phyloP scores from a whole-genome alignment of 768 basidiomycete genomes.

The Chiua virens region DNA sequence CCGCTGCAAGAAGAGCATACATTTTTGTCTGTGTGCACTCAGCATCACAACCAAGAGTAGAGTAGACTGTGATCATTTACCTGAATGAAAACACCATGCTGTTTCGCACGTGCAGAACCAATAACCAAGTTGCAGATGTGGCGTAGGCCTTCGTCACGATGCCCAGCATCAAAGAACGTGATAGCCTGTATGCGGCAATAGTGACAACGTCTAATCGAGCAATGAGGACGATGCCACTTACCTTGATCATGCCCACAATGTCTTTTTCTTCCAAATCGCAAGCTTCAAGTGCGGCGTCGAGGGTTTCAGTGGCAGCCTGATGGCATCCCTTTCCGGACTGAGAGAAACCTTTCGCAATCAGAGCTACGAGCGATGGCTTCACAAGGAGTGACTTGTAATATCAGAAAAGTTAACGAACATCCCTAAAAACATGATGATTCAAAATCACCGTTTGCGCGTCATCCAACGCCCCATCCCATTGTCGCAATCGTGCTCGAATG shows the following conservation, averaged over 20 bases:
- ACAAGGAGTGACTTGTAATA: constrained; percentile 5
- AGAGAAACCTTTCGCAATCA: constrained; percentile 7
- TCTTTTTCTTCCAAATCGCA: constrained; percentile 2
- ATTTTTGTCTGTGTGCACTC: constrained; percentile 14
- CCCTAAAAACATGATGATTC: neutral
- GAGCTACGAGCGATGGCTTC: constrained; percentile 7
- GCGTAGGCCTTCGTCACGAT: neutral
- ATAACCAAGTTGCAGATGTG: neutral
- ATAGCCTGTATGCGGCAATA: constrained; percentile 5
- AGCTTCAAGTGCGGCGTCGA: constrained; percentile 1
- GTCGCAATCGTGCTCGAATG: constrained; percentile 4
- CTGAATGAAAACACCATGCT: constrained; percentile 10
- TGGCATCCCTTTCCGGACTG: neutral
- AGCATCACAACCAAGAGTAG: neutral
- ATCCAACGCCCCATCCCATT: constrained; percentile 11
- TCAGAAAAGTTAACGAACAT: neutral
- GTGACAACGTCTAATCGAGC: neutral
- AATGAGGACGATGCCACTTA: neutral
- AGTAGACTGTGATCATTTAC: neutral
- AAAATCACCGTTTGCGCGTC: constrained; percentile 12
- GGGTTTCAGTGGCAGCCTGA: neutral
- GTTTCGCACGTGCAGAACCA: neutral
- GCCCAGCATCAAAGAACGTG: constrained; percentile 6
- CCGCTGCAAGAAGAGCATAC: constrained; percentile 8
- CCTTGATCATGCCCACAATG: constrained; percentile 14